A percentile compares a stretch with the other conserved stretches of the same genome.
phyloP scores from a whole-genome alignment of 257 asterid species.

The Vinca minor region DNA sequence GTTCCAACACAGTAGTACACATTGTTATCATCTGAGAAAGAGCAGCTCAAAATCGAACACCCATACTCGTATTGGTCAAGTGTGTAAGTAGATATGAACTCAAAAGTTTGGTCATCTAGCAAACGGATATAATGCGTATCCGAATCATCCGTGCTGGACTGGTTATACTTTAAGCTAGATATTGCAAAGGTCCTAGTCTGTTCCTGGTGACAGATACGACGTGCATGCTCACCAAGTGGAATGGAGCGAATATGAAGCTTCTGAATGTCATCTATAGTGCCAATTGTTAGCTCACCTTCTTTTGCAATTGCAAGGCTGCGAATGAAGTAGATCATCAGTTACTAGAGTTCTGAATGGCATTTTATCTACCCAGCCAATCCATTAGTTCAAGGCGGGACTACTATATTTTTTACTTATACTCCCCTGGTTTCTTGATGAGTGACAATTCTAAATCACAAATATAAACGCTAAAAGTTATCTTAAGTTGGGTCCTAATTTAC shows the following conservation, averaged over 20 bases:
- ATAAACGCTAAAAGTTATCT: neutral
- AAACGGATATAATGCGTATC: constrained; percentile 82
- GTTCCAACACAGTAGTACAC: constrained; percentile 93
- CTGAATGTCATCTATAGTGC: constrained; percentile 96
- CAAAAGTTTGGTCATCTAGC: constrained; percentile 93
- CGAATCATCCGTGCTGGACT: constrained; percentile 58
- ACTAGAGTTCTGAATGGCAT: constrained; percentile 8
- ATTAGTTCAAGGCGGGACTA: constrained; percentile 2
- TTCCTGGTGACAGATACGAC: constrained; percentile 97
- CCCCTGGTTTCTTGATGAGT: neutral
- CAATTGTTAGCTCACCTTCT: constrained; percentile 94
- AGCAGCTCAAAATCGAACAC: constrained; percentile 92
- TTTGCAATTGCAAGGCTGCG: constrained; percentile 93
- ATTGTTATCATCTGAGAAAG: constrained; percentile 79
- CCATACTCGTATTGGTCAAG: constrained; percentile 86
- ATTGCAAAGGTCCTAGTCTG: constrained; percentile 87
- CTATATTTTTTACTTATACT: neutral
- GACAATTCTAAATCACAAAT: neutral
- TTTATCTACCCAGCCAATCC: too few species aligned
- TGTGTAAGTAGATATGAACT: constrained; percentile 70
- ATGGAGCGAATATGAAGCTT: constrained; percentile 95
- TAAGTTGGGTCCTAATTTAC: constrained; percentile 13
- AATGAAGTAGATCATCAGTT: constrained; percentile 14
- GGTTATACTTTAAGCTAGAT: constrained; percentile 72
- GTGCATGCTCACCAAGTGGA: constrained; percentile 95